Percentiles rank a stretch among this genome's conserved stretches.
phyloP scores from a whole-genome alignment of 2,329 filamentous ascomycete genomes.

The Nannizzia gypsea region DNA sequence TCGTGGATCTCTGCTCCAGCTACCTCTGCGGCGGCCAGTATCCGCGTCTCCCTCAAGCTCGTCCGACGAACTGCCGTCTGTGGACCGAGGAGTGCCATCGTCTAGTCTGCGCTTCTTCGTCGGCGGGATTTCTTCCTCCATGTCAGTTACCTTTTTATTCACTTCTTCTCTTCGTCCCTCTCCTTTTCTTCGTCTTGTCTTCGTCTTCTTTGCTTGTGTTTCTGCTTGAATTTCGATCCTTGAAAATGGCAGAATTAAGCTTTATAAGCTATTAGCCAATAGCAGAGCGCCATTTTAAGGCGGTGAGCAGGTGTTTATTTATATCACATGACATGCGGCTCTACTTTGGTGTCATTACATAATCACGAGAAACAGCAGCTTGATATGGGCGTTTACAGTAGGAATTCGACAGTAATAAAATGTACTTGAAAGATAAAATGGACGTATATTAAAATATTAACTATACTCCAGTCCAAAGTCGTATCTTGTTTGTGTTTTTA shows the following conservation, averaged over 20 bases:
- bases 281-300: background rate
- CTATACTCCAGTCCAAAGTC: too few relatives aligned
- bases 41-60: constrained; percentile 30
- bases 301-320: background rate
- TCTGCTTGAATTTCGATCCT: background rate
- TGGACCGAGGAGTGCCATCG: constrained; percentile 18
- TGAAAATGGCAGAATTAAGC: constrained; percentile 1
- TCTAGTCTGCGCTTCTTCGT: constrained; percentile 26
- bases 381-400: background rate
- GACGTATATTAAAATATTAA: too few relatives aligned
- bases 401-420: background rate
- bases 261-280: constrained; percentile 9
- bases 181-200: background rate
- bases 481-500: too few relatives aligned
- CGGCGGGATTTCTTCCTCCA: constrained; percentile 15
- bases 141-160: background rate
- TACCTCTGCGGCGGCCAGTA: constrained; percentile 25
- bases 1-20: constrained; percentile 20
- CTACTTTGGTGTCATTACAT: background rate
- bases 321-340: background rate
- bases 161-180: background rate
- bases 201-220: background rate
- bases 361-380: background rate
- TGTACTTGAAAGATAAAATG: background rate
- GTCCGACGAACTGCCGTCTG: constrained; percentile 24